Base-by-base conservation (phyloP, 305 asterid species). In the Fraxinus velutina region DNA sequence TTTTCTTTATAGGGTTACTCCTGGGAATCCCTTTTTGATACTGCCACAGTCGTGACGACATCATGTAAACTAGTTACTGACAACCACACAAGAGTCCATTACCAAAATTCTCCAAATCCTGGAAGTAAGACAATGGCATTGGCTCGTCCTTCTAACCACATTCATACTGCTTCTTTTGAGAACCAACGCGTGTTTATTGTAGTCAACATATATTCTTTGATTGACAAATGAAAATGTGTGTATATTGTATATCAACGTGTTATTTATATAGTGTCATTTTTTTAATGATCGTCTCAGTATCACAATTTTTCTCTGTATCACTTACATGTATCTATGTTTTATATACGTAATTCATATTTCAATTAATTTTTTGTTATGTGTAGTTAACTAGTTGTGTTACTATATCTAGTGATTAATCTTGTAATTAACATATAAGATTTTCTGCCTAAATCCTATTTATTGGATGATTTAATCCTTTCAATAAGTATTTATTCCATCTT, bases 21-120 rank as follows among this genome's bases (percentile, higher is more conserved):
- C 89, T 5, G 89, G 91, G 29, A 89, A 89, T 78, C 88, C 90
- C 3, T 84, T 78, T 8, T 66, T 89, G 89, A 73, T 78, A 21
- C 81, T 82, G 17, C 81, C 84, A 34, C 85, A 39, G 12, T 70
- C 80, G 1, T 80, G 84, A 81, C 10, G 21, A 76, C 81, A 74
- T 74, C 10, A 9, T 34, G 50, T 39, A 70, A 47, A 70, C 36
- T 2, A 22, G 27, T 71, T 42, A 36, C 50, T 57, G 22, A 34
- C 13, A 66, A 24, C 36, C 44, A 39, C 47, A 55, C 78, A 10
- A 57, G 79, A 75, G n/a, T 34, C 42, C 15, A 52, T 64, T 39
- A 66, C 5, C 55, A 72, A n/a, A 32, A 37, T 76, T 57, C 77
- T 66, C 30, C 7, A 29, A 19, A 12, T 13, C 55, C 34, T 36